Evolutionary conservation across 495 filamentous ascomycete species (phyloP).

Genomic region (Aspergillus leporis): DNA sequence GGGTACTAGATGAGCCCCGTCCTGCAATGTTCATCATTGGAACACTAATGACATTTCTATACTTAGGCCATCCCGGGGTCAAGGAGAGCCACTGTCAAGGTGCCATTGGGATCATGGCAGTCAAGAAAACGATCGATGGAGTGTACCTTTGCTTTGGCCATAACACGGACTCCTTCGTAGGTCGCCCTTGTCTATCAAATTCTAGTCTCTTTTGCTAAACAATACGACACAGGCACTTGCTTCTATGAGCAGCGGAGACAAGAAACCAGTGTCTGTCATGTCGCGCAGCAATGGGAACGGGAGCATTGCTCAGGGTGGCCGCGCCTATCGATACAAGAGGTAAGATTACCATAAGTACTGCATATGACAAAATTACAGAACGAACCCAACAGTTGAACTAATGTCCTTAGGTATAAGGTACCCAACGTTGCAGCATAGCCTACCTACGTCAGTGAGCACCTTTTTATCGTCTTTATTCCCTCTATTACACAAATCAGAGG

Average conservation of each 20-base stretch:
- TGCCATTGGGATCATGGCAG: conserved; percentile 79
- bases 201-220: neutral
- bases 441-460: neutral
- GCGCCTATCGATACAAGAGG: conserved; percentile 26
- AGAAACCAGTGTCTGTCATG: conserved; percentile 76
- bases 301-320: conserved; percentile 44
- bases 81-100: conserved; percentile 66
- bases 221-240: conserved; percentile 60
- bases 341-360: conserved; percentile 10
- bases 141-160: conserved; percentile 83
- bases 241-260: conserved; percentile 79
- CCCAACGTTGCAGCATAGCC: neutral
- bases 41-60: neutral
- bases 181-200: conserved; percentile 19
- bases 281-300: conserved; percentile 57
- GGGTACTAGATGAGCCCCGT: conserved; percentile 36
- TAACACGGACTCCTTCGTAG: conserved; percentile 86
- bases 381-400: neutral
- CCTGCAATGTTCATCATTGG: neutral
- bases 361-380: neutral
- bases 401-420: conserved; percentile 11
- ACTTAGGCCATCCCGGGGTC: conserved; percentile 70
- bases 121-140: conserved; percentile 73
- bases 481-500: neutral
- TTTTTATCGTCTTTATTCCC: neutral